These are phyloP conservation scores for Eimeria tenella DNA, from an alignment of 169 alveolate species.

Conservation along the genomic window DNA sequence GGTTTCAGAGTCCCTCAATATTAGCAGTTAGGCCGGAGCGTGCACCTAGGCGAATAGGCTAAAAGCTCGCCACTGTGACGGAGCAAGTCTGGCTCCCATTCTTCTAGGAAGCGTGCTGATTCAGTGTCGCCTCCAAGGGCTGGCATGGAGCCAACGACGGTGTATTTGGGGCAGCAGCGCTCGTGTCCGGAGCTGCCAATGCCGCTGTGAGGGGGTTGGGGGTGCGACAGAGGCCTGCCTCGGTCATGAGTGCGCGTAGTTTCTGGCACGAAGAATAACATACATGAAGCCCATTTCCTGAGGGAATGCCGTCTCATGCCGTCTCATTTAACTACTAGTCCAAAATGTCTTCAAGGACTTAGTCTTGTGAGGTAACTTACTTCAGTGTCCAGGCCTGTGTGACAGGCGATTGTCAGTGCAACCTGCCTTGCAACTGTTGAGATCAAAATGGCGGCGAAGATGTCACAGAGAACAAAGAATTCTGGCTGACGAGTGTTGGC, in stretches of 20 bases:
- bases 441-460: constrained; percentile 37
- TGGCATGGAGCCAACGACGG: not conserved
- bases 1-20: too few relatives aligned
- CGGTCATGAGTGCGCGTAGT: constrained; percentile 1
- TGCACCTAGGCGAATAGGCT: too few relatives aligned
- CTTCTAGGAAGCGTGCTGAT: too few relatives aligned
- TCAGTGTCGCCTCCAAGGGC: too few relatives aligned
- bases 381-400: not conserved
- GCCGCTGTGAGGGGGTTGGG: constrained; percentile 15
- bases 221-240: constrained; percentile 21
- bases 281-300: not conserved
- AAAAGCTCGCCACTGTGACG: too few relatives aligned
- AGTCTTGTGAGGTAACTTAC: not conserved
- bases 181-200: not conserved
- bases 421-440: constrained; percentile 26
- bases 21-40: too few relatives aligned
- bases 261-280: not conserved
- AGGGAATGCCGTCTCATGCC: too few relatives aligned
- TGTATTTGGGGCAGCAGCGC: not conserved
- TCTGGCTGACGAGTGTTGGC: not conserved
- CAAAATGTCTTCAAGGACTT: not conserved
- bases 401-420: constrained; percentile 1
- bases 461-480: constrained; percentile 60
- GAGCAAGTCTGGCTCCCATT: too few relatives aligned
- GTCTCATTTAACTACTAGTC: too few relatives aligned